A percentile compares a stretch with the other conserved stretches of the same genome.
These are phyloP conservation scores for Meira miltonrushii DNA, from an alignment of 1,284 basidiomycete species.

Conservation along the genomic window DNA sequence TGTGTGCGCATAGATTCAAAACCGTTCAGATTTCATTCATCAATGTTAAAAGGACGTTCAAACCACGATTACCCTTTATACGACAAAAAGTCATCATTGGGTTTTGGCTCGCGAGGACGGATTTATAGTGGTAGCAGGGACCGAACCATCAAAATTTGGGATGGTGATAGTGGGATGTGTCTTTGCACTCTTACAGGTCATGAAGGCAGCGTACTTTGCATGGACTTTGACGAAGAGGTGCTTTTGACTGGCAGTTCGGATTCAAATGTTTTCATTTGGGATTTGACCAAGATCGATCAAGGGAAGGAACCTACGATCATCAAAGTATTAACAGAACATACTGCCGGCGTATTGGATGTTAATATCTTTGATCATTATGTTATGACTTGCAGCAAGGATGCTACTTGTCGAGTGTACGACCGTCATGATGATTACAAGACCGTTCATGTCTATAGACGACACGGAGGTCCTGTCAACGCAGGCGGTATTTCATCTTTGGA, in stretches of 20 bases:
- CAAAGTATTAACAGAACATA: constrained; percentile 2
- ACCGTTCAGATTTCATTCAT: constrained; percentile 9
- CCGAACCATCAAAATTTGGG: constrained; percentile 36
- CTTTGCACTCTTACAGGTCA: constrained; percentile 32
- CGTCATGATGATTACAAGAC: not conserved
- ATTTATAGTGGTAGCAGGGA: constrained; percentile 38
- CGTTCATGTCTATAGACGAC: constrained; percentile 2
- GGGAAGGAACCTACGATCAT: not conserved
- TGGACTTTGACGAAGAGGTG: constrained; percentile 38
- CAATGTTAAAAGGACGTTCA: too few species aligned
- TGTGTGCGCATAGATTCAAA: constrained; percentile 28
- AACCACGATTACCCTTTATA: not conserved
- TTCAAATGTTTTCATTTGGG: constrained; percentile 31
- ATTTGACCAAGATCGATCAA: constrained; percentile 15
- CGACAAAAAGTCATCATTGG: constrained; percentile 12
- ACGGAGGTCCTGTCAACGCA: constrained; percentile 10
- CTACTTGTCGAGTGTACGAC: constrained; percentile 1
- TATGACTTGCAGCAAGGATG: constrained; percentile 19
- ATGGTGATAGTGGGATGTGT: constrained; percentile 26
- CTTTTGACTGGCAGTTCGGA: constrained; percentile 38
- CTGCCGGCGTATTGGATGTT: not conserved
- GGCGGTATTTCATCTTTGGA: constrained; percentile 21
- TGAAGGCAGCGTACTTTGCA: constrained; percentile 29
- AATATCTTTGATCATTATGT: constrained; percentile 27
- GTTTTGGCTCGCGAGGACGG: constrained; percentile 23